Evolutionary conservation across 768 basidiomycete species (phyloP).

Genomic region (Mycena vulgaris): DNA sequence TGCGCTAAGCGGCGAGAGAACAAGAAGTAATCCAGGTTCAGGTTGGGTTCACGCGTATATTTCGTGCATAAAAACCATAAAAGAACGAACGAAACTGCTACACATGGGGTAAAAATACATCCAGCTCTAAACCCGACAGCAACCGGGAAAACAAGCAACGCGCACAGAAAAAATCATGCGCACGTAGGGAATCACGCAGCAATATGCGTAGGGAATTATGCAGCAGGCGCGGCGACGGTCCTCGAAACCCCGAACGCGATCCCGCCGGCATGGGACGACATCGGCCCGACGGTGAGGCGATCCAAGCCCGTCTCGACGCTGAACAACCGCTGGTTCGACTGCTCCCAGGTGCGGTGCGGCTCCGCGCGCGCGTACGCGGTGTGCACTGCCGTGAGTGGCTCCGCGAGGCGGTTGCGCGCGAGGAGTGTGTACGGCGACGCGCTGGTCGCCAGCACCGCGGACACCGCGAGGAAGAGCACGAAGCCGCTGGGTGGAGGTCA

Average conservation of each 20-base stretch:
- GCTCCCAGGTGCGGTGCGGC: conserved; percentile 35
- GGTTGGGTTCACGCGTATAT: too few species aligned
- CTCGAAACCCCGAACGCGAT: conserved; percentile 34
- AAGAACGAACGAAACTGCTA: too few species aligned
- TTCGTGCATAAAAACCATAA: too few species aligned
- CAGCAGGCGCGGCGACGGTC: conserved; percentile 4
- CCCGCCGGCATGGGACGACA: conserved; percentile 22
- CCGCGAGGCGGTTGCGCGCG: conserved; percentile 26
- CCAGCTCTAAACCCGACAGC: too few species aligned
- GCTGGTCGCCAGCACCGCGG: conserved; percentile 19
- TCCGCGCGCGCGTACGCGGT: conserved; percentile 32
- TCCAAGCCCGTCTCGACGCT: conserved; percentile 34
- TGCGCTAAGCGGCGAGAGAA: too few species aligned
- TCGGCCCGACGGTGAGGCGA: conserved; percentile 29
- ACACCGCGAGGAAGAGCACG: conserved; percentile 19
- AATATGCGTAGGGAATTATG: too few species aligned
- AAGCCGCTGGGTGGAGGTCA: conserved; percentile 10
- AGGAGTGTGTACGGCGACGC: conserved; percentile 35
- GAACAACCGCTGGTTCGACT: conserved; percentile 20
- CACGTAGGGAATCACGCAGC: too few species aligned
- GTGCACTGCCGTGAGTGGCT: conserved; percentile 33
- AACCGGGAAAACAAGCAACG: too few species aligned
- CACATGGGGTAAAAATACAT: too few species aligned
- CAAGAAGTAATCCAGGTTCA: too few species aligned
- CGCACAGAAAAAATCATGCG: too few species aligned